These are phyloP conservation scores for Phaeosphaeriaceae sp. DNA, from an alignment of 2,329 filamentous ascomycete genomes.

Conservation along the genomic window DNA sequence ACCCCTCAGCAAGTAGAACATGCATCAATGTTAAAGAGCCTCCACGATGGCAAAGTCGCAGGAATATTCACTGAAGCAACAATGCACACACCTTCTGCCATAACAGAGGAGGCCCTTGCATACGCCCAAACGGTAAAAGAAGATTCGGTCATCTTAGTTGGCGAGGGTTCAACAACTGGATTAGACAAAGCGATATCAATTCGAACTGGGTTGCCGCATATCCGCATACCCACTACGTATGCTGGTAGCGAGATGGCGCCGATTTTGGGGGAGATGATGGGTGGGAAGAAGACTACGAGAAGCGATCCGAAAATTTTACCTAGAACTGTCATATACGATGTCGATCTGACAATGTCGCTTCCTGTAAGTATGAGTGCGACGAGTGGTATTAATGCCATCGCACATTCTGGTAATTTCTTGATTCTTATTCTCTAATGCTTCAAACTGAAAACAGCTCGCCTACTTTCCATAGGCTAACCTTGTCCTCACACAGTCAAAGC, in stretches of 20 bases:
- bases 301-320: slow-evolving; percentile 66
- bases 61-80: slow-evolving; percentile 62
- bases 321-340: slow-evolving; percentile 68
- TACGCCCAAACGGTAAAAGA: slow-evolving; percentile 54
- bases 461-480: too few species aligned
- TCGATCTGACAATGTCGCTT: slow-evolving; percentile 66
- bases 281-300: slow-evolving; percentile 64
- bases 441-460: too few species aligned
- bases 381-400: slow-evolving; percentile 70
- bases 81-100: slow-evolving; percentile 67
- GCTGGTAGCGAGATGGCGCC: slow-evolving; percentile 65
- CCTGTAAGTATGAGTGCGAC: slow-evolving; percentile 61
- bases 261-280: slow-evolving; percentile 66
- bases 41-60: background rate
- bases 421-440: too few species aligned
- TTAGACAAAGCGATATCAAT: slow-evolving; percentile 52
- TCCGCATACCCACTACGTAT: slow-evolving; percentile 47
- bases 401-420: too few species aligned
- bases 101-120: slow-evolving; percentile 64
- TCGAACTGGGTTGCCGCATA: slow-evolving; percentile 40
- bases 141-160: slow-evolving; percentile 65
- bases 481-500: slow-evolving; percentile 66
- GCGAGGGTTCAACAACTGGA: slow-evolving; percentile 67
- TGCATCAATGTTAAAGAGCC: background rate
- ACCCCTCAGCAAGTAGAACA: slow-evolving; percentile 1